Evolutionary conservation across 2,329 filamentous ascomycete genomes (phyloP).

Genomic region (Phialophora tarda): DNA sequence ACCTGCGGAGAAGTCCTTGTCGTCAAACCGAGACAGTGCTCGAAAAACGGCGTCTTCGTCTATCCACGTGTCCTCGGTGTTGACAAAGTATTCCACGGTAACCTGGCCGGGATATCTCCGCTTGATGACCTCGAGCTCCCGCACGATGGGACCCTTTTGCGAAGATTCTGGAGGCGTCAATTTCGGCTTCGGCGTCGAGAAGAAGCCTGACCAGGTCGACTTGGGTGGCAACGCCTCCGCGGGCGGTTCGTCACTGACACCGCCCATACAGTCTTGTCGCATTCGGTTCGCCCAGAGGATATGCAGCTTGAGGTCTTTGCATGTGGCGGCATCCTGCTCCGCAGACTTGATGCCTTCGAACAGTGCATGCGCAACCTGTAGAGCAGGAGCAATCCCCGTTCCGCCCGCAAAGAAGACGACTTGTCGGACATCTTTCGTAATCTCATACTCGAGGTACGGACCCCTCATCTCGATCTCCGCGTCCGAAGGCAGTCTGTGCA

Average conservation of each 20-base stretch:
- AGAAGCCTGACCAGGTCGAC: constrained; percentile 30
- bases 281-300: constrained; percentile 83
- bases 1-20: constrained; percentile 36
- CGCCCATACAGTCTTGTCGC: constrained; percentile 68
- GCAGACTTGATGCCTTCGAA: constrained; percentile 47
- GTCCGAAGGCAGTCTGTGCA: constrained; percentile 68
- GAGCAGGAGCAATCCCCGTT: constrained; percentile 86
- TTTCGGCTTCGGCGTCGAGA: constrained; percentile 20
- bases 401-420: constrained; percentile 89
- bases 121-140: constrained; percentile 69
- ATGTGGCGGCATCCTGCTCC: constrained; percentile 38
- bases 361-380: constrained; percentile 76
- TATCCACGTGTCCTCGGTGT: constrained; percentile 76
- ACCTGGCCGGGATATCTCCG: constrained; percentile 61
- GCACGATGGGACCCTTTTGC: constrained; percentile 55
- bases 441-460: constrained; percentile 71
- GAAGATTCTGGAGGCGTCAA: constrained; percentile 28
- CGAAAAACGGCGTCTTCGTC: constrained; percentile 56
- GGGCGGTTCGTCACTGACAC: constrained; percentile 56
- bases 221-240: constrained; percentile 37
- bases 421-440: constrained; percentile 61
- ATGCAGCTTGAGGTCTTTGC: constrained; percentile 59
- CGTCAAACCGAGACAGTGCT: constrained; percentile 32
- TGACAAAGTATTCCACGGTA: constrained; percentile 76
- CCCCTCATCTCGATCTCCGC: constrained; percentile 76